Base-by-base conservation (phyloP, 441 rosid species). In the Jatropha podagrica region DNA sequence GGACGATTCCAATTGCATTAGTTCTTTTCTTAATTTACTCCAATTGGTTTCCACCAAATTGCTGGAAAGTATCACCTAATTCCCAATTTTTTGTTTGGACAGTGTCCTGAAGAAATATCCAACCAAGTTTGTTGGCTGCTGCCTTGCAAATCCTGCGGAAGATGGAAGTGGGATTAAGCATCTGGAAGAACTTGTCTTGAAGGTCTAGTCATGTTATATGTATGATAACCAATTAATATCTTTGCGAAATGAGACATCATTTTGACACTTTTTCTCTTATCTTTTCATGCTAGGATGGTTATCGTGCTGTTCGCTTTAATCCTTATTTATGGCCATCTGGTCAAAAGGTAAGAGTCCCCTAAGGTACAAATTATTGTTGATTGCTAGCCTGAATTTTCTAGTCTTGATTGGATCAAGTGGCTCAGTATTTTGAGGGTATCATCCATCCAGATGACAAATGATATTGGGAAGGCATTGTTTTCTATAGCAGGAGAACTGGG, bases 121-220 rank as follows among this genome's bases (percentile, higher is more conserved):
- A 5, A 81, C 86, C 72, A 93, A 91, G 83, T 93, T 93, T 77
- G 88, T 80, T 4, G 99, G 99, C 48, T 95, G 98, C 81, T 91
- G 97, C 87, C 97, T 95, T 73, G 97, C 99, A 70, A 86, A 93
- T 86, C 98, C 99, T 68, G 88, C 95, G 79, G 97, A 89, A 81
- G 93, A 95, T 87, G 92, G 95, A 70, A 86, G 79, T 78, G 99
- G 99, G 54, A 62, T 90, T 60, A 82, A 83, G 80, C 83, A 86
- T 75, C 92, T 93, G 74, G 97, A 93, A 85, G 83, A 85, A 75
- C 99, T 95, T 74, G 85, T 93, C 83, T 80, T 83, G 76, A 82
- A 90, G 97, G 99, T 95, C 40, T 65, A 73, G 76, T 63, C 49
- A 17, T 40, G 40, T 78, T 65, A 77, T 69, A 59, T 66, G 74